A percentile compares a stretch with the other conserved stretches of the same genome.
Conservation (phyloP, 495 filamentous ascomycete genomes). For the Penicillium chermesinum region DNA sequence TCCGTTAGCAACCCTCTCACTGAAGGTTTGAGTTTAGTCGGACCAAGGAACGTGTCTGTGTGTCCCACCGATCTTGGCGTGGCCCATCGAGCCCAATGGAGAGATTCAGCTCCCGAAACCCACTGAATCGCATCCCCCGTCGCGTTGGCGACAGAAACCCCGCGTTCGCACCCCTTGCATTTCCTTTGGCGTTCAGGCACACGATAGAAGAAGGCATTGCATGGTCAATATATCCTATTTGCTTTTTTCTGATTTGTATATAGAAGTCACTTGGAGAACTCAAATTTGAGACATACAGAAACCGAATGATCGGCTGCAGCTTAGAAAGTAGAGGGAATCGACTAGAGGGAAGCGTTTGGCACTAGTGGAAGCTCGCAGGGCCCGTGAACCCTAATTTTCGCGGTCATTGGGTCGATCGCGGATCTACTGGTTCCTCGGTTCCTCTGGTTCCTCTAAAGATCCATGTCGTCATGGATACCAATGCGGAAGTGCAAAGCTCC, state of each 20-base stretch:
- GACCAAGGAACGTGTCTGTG: neutral
- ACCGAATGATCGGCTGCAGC: too few species aligned
- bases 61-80: neutral
- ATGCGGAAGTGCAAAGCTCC: conserved; percentile 17
- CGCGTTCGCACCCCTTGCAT: conserved; percentile 12
- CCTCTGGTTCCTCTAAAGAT: conserved; percentile 4
- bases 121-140: too few species aligned
- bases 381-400: conserved; percentile 1
- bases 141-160: too few species aligned
- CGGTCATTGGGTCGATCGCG: conserved; percentile 15
- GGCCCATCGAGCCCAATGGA: neutral
- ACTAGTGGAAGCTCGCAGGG: neutral
- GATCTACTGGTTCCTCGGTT: neutral
- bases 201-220: neutral
- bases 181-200: conserved; percentile 16
- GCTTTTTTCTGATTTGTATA: conserved; percentile 6
- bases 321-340: too few species aligned
- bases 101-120: too few species aligned
- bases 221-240: conserved; percentile 3
- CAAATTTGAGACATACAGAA: neutral
- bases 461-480: conserved; percentile 23
- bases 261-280: conserved; percentile 5
- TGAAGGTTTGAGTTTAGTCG: neutral
- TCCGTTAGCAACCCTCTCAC: neutral
- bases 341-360: too few species aligned